These are phyloP conservation scores for Corylus avellana DNA, from an alignment of 306 rosid genomes.

Conservation along the genomic window DNA sequence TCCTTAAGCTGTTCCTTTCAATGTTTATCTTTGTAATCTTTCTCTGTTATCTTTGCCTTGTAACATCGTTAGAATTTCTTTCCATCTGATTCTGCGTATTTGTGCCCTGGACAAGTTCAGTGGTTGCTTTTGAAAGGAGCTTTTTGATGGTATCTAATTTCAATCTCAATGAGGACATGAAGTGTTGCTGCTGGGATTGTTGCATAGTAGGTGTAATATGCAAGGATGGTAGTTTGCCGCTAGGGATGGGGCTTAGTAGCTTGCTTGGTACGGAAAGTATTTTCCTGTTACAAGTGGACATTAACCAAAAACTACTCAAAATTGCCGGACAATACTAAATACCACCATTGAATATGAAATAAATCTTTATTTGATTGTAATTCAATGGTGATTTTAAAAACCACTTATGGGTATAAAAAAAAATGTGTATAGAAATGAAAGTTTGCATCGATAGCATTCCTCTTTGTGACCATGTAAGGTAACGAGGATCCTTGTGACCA, in stretches of 20 bases:
- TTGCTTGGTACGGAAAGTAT: too few relatives aligned
- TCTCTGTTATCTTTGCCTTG: background rate
- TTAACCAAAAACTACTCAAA: too few relatives aligned
- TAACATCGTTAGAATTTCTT: background rate
- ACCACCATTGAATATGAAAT: too few relatives aligned
- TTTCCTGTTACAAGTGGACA: too few relatives aligned
- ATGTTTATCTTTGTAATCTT: background rate
- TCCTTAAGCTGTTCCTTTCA: background rate
- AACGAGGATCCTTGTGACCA: too few relatives aligned
- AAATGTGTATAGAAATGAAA: too few relatives aligned
- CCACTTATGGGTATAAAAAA: too few relatives aligned
- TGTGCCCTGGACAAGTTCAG: background rate
- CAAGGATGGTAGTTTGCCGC: background rate
- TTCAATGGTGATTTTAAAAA: too few relatives aligned
- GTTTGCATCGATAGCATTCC: too few relatives aligned
- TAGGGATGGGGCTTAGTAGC: background rate
- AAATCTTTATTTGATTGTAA: too few relatives aligned
- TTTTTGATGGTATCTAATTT: background rate
- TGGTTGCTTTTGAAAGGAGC: background rate
- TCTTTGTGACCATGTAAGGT: too few relatives aligned
- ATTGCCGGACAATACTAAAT: too few relatives aligned
- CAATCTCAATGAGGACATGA: background rate
- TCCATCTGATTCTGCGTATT: background rate
- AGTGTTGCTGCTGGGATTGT: background rate
- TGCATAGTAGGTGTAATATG: background rate